A percentile compares a stretch with the other conserved stretches of the same genome.
phyloP scores from a whole-genome alignment of 352 stramenopile species.

The Pseudoperonospora humuli region DNA sequence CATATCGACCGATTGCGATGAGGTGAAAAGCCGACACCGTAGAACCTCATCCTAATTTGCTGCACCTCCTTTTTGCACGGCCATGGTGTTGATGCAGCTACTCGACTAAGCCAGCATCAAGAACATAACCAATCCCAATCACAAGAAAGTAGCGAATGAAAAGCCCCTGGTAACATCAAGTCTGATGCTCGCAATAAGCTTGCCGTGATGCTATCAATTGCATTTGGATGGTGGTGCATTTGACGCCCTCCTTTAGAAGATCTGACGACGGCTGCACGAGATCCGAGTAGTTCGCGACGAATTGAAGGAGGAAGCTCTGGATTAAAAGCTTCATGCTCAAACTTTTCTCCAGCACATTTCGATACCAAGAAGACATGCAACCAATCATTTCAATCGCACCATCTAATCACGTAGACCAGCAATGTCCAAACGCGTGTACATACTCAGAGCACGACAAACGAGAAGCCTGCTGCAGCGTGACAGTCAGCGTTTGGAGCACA shows the following conservation, averaged over 20 bases:
- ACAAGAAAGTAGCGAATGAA: too few species aligned
- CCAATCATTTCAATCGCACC: neutral
- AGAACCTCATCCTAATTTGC: conserved; percentile 54
- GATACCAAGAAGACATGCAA: conserved; percentile 31
- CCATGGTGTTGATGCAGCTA: conserved; percentile 39
- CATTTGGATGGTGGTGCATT: too few species aligned
- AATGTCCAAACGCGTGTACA: conserved; percentile 75
- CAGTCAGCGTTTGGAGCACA: neutral
- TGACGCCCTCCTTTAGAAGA: too few species aligned
- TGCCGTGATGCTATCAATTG: too few species aligned
- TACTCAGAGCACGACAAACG: conserved; percentile 13
- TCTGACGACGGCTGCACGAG: too few species aligned
- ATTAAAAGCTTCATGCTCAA: too few species aligned
- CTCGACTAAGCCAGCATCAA: conserved; percentile 49
- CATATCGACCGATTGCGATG: conserved; percentile 55
- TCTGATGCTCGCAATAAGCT: too few species aligned
- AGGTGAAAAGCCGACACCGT: conserved; percentile 51
- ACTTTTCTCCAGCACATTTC: too few species aligned
- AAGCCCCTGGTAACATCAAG: too few species aligned
- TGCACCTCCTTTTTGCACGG: conserved; percentile 51
- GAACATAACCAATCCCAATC: conserved; percentile 55
- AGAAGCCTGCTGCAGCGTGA: conserved; percentile 7
- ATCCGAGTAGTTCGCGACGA: too few species aligned
- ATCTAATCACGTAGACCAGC: conserved; percentile 42
- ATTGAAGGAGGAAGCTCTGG: too few species aligned